Evolutionary conservation across 2,329 filamentous ascomycete species (phyloP).

Genomic region (Penicillium sp.): DNA sequence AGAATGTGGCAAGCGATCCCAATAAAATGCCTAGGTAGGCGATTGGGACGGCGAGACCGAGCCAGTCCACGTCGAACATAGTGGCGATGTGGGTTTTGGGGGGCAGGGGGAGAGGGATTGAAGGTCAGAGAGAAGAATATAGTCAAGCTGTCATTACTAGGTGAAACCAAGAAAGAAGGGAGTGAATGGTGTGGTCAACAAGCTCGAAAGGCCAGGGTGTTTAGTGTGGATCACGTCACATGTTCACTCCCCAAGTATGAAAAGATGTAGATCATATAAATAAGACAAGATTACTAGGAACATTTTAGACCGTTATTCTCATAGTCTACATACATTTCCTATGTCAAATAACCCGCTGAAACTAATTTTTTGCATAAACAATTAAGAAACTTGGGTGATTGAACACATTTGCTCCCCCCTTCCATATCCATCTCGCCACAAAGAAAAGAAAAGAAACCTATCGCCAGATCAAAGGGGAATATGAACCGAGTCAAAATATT

Average conservation of each 20-base stretch:
- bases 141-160: not conserved
- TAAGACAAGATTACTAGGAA: not conserved
- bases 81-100: conserved; percentile 13
- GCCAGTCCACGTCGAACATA: conserved; percentile 64
- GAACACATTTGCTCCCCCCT: conserved; percentile 11
- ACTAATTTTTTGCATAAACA: conserved; percentile 4
- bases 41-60: conserved; percentile 80
- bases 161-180: not conserved
- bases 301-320: not conserved
- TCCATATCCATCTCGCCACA: conserved; percentile 7
- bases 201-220: conserved; percentile 27
- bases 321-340: conserved; percentile 10
- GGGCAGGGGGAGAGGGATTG: not conserved
- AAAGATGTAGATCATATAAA: not conserved
- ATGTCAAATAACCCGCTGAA: conserved; percentile 1
- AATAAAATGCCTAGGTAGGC: conserved; percentile 85
- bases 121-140: not conserved
- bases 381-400: conserved; percentile 3
- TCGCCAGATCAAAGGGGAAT: conserved; percentile 9
- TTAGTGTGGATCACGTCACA: conserved; percentile 30
- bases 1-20: conserved; percentile 88
- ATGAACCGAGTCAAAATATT: conserved; percentile 12
- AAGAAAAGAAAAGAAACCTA: conserved; percentile 1
- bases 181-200: not conserved
- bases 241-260: conserved; percentile 9